A percentile compares a stretch with the other conserved stretches of the same genome.
These are phyloP conservation scores for Xylaria sp. DNA, from an alignment of 2,329 filamentous ascomycete genomes.

Conservation along the genomic window DNA sequence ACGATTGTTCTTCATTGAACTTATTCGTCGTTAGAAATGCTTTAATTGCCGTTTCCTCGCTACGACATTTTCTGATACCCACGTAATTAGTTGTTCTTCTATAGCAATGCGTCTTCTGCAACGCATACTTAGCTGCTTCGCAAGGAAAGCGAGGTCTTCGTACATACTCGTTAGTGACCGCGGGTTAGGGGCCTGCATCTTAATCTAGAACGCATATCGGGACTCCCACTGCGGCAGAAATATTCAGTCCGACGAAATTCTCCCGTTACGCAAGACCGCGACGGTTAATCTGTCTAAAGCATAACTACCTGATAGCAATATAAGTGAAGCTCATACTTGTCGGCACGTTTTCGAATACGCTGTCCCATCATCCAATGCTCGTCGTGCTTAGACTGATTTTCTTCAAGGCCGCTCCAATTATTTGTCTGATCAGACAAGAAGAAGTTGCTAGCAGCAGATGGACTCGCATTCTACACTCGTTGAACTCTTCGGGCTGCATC, in stretches of 20 bases:
- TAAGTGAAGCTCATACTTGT: background rate
- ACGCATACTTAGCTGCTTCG: background rate
- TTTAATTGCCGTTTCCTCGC: background rate
- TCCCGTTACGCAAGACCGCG: too few species aligned
- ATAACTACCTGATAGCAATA: background rate
- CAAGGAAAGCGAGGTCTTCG: background rate
- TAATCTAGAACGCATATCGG: too few species aligned
- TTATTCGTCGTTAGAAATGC: too few species aligned
- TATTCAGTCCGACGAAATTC: background rate
- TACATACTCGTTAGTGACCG: background rate
- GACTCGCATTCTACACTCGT: background rate
- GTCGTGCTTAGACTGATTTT: background rate
- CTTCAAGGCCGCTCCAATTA: background rate
- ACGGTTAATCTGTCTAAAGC: background rate
- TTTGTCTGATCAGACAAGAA: background rate
- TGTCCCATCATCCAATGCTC: background rate
- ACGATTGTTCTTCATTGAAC: too few species aligned
- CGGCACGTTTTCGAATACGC: background rate
- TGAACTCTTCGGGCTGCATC: too few species aligned
- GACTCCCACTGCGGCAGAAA: background rate
- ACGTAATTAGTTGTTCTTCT: background rate
- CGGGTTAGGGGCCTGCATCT: background rate
- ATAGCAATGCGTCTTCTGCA: background rate
- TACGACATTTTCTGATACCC: background rate
- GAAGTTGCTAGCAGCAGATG: background rate